Base-by-base conservation (phyloP, 1,284 basidiomycete species). In the Ustilago trichophora region DNA sequence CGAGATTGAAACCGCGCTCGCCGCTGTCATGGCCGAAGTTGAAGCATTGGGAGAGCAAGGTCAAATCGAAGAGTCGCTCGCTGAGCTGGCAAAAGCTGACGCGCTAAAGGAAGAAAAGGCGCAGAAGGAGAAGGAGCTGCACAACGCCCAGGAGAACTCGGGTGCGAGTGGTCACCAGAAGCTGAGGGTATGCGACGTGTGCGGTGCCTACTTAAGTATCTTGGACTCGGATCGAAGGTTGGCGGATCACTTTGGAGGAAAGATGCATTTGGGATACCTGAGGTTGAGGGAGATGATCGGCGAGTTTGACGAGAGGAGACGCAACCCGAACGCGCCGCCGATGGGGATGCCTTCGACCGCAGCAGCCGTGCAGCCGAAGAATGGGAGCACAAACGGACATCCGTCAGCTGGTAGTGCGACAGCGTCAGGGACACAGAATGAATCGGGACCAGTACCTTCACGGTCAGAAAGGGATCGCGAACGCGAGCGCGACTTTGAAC, bases 251-350 rank as follows among this genome's bases (percentile, higher is more conserved):
- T 99, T 99, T 84, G 96, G 96, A 84, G 96, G 96, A 76, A 98
- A 98, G 93, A 96, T 98, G 93, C 96, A 98, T 85, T 83, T 98
- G 76, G 96, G 96, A 10, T 99, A 98, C 84, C 92, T 97, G 82
- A 93, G 98, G 83, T 85, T 99, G 67, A 90, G 96, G 52, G 93
- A 95, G 84, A 90, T 96, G 87, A 87, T 98, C 60, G 83, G 85
- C 47, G 91, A 91, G 80, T 95, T 80, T 45, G 73, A 80, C 24
- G 60, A 56, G 31, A 50, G 65, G 36, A 55, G 70, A 24, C 46
- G 65, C 18, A 52, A 68, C 16, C 52, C 58, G 12, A 66, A 58
- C 26, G 47, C 63, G 16, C 50, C 57, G 16, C 60, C 67, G 22
- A 62, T 68, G 69, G 59, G 54, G 2, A 37, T 64, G 60, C 49